Percentiles rank a stretch among this genome's conserved stretches.
Evolutionary conservation across 2,329 filamentous ascomycete genomes (phyloP).

Genomic region (Ophiostoma sp.): DNA sequence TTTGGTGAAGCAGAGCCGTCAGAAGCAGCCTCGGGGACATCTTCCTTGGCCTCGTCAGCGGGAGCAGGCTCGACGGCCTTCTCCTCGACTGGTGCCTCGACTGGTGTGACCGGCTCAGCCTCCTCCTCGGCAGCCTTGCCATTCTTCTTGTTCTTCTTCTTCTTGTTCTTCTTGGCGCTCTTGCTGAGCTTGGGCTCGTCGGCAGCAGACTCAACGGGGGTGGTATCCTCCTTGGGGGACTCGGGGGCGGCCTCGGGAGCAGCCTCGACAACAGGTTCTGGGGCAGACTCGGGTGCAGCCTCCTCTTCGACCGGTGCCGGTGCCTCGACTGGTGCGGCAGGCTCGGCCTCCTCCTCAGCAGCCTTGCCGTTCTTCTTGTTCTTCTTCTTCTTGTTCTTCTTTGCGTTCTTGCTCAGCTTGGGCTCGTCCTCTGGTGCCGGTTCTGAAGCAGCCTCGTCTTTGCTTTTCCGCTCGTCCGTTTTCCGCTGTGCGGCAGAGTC

Average conservation of each 20-base stretch:
- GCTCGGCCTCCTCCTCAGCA: not conserved
- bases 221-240: constrained; percentile 9
- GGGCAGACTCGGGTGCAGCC: not conserved
- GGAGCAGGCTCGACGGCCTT: not conserved
- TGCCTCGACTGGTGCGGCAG: constrained; percentile 4
- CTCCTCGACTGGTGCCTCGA: constrained; percentile 12
- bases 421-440: constrained; percentile 3
- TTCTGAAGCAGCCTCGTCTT: not conserved
- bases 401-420: constrained; percentile 6
- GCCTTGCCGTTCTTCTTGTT: constrained; percentile 14
- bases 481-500: not conserved
- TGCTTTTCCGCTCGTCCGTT: constrained; percentile 19
- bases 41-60: too few species aligned
- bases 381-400: constrained; percentile 12
- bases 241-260: not conserved
- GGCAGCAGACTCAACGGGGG: constrained; percentile 12
- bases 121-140: not conserved
- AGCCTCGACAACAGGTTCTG: not conserved
- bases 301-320: constrained; percentile 15
- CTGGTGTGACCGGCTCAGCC: not conserved
- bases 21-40: not conserved
- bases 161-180: constrained; percentile 23
- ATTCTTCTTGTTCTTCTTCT: constrained; percentile 22
- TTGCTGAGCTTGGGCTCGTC: constrained; percentile 25
- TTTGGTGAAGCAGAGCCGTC: not conserved